These are phyloP conservation scores for Venturia oleaginea DNA, from an alignment of 2,329 filamentous ascomycete genomes.

Conservation along the genomic window DNA sequence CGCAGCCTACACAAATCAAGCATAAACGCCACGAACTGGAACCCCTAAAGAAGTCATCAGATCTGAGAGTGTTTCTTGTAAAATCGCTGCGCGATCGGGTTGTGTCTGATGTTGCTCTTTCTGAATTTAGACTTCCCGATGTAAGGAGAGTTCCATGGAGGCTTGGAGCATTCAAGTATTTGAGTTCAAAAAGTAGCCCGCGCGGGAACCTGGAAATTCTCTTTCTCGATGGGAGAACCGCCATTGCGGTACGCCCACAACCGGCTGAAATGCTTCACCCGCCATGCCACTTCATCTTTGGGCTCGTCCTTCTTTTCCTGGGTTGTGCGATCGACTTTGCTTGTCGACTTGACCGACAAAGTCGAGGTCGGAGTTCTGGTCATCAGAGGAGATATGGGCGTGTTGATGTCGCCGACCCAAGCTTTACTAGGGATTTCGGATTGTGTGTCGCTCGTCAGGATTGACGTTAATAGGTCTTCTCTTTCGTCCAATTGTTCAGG, in stretches of 20 bases:
- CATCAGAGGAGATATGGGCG: slow-evolving; percentile 9
- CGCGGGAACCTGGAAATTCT: neutral
- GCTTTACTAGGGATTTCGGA: slow-evolving; percentile 39
- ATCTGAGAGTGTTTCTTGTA: neutral
- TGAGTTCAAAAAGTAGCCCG: slow-evolving; percentile 1
- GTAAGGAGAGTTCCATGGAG: neutral
- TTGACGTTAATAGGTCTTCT: slow-evolving; percentile 34
- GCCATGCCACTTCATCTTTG: slow-evolving; percentile 24
- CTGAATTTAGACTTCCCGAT: neutral
- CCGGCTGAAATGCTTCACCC: slow-evolving; percentile 52
- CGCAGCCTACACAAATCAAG: neutral
- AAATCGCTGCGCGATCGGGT: neutral
- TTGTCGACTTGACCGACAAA: neutral
- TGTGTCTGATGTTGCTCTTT: neutral
- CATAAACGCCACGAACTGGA: neutral
- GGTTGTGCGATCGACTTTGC: neutral
- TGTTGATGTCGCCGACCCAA: slow-evolving; percentile 17
- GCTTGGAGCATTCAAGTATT: neutral
- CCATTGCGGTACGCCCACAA: slow-evolving; percentile 57
- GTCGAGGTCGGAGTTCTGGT: neutral
- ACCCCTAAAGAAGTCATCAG: neutral
- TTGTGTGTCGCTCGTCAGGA: slow-evolving; percentile 33
- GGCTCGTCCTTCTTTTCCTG: neutral
- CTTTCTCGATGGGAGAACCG: slow-evolving; percentile 37
- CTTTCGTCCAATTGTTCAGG: slow-evolving; percentile 32